Evolutionary conservation across 305 asterid genomes (phyloP).

Genomic region (Rubia tinctorum): DNA sequence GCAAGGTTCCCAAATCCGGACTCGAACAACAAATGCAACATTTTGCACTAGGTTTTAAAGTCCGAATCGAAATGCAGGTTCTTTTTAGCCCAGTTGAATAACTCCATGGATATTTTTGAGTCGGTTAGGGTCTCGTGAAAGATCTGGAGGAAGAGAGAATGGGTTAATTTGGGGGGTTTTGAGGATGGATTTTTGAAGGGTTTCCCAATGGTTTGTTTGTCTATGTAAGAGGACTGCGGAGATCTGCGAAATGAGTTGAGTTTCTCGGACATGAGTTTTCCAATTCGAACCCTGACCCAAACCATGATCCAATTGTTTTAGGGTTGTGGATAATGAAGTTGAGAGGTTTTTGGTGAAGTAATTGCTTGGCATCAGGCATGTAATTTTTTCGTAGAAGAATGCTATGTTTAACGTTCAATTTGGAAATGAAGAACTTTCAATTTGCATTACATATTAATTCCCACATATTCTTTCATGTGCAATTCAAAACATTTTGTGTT

Average conservation of each 20-base stretch:
- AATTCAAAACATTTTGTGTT: too few species aligned
- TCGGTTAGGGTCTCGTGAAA: constrained; percentile 39
- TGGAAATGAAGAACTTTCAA: not conserved
- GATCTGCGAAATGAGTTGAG: constrained; percentile 51
- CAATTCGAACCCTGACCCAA: not conserved
- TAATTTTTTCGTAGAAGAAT: not conserved
- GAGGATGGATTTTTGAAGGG: constrained; percentile 54
- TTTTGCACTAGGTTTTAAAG: constrained; percentile 38
- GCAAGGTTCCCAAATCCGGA: constrained; percentile 46
- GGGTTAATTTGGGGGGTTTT: constrained; percentile 41
- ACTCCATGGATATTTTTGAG: constrained; percentile 49
- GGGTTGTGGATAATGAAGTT: not conserved
- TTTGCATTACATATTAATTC: not conserved
- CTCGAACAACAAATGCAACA: constrained; percentile 42
- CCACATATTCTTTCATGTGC: too few species aligned
- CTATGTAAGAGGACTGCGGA: constrained; percentile 63
- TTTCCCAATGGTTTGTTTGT: constrained; percentile 56
- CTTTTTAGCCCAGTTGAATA: constrained; percentile 59
- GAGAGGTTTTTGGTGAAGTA: not conserved
- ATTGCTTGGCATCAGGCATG: not conserved
- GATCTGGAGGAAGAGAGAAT: constrained; percentile 54
- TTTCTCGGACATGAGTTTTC: constrained; percentile 10
- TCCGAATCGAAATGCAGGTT: constrained; percentile 58
- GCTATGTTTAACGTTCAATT: not conserved
- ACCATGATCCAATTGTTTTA: not conserved